phyloP scores from a whole-genome alignment of 352 stramenopile genomes.

The Phytophthora hibernalis region DNA sequence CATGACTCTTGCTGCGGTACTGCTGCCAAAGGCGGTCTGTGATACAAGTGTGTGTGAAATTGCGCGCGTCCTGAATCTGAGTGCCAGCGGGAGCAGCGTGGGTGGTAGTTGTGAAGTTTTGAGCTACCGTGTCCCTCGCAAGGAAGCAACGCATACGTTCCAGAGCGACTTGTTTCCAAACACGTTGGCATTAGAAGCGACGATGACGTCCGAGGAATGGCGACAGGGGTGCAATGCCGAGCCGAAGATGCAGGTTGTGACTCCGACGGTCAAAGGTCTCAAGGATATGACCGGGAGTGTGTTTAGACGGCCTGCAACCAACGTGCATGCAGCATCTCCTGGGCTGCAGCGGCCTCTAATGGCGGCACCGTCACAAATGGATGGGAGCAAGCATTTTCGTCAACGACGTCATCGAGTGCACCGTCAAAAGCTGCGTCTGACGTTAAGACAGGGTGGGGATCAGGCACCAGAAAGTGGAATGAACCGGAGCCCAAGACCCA shows the following conservation, averaged over 20 bases:
- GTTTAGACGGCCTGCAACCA: constrained; percentile 36
- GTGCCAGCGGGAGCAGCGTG: constrained; percentile 34
- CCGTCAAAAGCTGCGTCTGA: constrained; percentile 34
- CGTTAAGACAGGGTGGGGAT: constrained; percentile 40
- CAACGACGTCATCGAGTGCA: constrained; percentile 40
- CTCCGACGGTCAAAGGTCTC: constrained; percentile 28
- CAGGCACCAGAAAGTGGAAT: constrained; percentile 45
- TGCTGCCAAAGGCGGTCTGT: constrained; percentile 64
- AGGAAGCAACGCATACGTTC: constrained; percentile 65
- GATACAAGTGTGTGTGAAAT: constrained; percentile 68
- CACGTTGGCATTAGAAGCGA: constrained; percentile 46
- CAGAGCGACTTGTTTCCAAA: constrained; percentile 83
- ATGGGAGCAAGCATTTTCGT: constrained; percentile 37
- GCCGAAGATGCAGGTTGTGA: constrained; percentile 49
- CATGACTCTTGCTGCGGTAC: constrained; percentile 63
- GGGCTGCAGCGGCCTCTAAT: constrained; percentile 21
- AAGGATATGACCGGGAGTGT: constrained; percentile 37
- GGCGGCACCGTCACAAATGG: constrained; percentile 14
- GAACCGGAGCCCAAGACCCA: constrained; percentile 29
- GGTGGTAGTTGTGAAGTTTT: constrained; percentile 66
- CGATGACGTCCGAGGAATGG: constrained; percentile 59
- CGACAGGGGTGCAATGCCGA: constrained; percentile 45
- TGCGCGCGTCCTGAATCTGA: constrained; percentile 69
- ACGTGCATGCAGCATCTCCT: constrained; percentile 21
- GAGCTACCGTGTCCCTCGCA: constrained; percentile 71